Conservation (phyloP, 768 basidiomycete species). For the Strobilomyces echinocephalus region DNA sequence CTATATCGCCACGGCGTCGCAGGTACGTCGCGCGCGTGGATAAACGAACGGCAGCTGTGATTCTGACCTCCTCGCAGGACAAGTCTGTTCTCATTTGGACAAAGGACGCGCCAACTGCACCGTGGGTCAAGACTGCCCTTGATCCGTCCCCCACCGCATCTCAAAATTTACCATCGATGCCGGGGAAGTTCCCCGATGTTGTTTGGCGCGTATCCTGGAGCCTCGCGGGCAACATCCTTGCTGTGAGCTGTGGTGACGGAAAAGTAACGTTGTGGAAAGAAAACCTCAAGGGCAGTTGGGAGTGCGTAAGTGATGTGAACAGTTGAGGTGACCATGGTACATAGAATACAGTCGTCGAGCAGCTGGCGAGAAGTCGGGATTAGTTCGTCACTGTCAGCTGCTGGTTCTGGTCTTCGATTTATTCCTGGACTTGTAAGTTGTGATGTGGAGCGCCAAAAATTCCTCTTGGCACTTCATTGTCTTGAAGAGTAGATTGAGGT, state of each 20-base stretch:
- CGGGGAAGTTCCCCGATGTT: constrained; percentile 91
- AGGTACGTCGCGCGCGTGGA: constrained; percentile 39
- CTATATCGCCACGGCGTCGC: constrained; percentile 94
- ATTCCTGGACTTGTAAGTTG: too few species aligned
- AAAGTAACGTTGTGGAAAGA: constrained; percentile 99
- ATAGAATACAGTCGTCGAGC: too few species aligned
- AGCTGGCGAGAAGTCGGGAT: too few species aligned
- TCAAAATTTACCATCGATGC: constrained; percentile 40
- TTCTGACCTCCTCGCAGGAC: constrained; percentile 40
- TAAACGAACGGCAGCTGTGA: neutral
- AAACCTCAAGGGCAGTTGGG: constrained; percentile 91
- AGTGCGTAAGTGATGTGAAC: constrained; percentile 93
- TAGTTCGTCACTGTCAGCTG: too few species aligned
- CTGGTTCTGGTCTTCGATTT: too few species aligned
- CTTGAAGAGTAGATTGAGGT: too few species aligned
- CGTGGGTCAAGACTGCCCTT: constrained; percentile 78
- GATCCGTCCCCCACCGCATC: constrained; percentile 59
- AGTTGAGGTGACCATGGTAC: constrained; percentile 42
- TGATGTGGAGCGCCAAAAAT: too few species aligned
- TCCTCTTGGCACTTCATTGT: too few species aligned
- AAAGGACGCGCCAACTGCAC: constrained; percentile 65
- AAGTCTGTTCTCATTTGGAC: constrained; percentile 91
- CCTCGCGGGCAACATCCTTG: constrained; percentile 90
- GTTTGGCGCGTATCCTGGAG: constrained; percentile 99
- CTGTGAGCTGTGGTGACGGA: constrained; percentile 95